phyloP scores from a whole-genome alignment of 176 grass and related monocot species.

The Triticum timopheevii region DNA sequence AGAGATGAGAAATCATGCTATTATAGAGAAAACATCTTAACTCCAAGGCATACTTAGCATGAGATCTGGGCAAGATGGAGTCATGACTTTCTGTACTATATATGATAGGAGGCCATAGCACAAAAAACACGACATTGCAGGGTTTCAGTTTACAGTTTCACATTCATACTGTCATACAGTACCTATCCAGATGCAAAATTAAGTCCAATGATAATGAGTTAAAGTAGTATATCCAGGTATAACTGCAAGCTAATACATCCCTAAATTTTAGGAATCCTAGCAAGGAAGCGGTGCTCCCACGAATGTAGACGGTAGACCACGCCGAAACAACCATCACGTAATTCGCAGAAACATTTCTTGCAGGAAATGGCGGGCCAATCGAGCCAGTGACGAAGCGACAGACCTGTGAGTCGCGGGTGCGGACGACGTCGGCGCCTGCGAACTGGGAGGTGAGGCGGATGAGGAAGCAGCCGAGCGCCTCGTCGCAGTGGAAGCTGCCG shows the following conservation, averaged over 20 bases:
- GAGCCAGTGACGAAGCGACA: not conserved
- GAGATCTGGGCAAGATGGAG: not conserved
- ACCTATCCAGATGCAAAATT: not conserved
- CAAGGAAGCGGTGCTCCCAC: not conserved
- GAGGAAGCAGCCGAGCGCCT: conserved; percentile 97
- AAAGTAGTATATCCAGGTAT: not conserved
- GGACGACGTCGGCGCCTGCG: conserved; percentile 69
- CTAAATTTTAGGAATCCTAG: not conserved
- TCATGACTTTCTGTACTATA: not conserved
- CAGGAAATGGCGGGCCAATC: conserved; percentile 11
- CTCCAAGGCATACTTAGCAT: not conserved
- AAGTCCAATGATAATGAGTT: not conserved
- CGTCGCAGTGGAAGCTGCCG: conserved; percentile 98
- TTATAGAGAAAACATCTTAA: too few species aligned
- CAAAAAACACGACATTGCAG: not conserved
- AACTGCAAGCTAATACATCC: not conserved
- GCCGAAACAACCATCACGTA: not conserved
- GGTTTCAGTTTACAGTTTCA: not conserved
- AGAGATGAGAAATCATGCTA: not conserved
- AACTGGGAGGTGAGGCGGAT: conserved; percentile 95
- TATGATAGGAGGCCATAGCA: not conserved
- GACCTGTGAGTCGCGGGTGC: conserved; percentile 82
- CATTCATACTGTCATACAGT: not conserved
- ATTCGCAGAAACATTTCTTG: not conserved
- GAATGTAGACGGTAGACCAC: not conserved